Base-by-base conservation (phyloP, 2,329 filamentous ascomycete genomes). In the Penicillium corylophilum region DNA sequence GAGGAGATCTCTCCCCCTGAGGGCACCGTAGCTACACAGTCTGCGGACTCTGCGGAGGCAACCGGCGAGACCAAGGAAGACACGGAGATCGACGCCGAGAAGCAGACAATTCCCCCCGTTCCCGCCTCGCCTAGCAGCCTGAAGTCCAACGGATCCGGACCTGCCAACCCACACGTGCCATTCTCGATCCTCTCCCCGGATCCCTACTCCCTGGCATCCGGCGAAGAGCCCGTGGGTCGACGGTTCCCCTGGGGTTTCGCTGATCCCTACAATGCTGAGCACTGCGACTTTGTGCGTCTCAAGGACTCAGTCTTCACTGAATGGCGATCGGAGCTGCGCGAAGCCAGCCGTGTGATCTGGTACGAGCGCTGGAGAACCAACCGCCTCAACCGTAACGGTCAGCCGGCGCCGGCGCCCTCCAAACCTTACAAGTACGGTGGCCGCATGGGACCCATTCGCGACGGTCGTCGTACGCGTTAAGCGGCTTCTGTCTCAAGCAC, bases 221-320 rank as follows among this genome's bases (percentile, higher is more conserved):
- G 67, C 9, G 67, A 74, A 49, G 66, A 71, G 36, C 75, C 72
- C 2, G 76, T 95, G 54, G 94, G 94, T 41, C 88, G 94, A 54
- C 86, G 87, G 59, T 99, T 97, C 70, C 89, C 94, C 0, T 99
- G 94, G 94, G 94, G 94, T 6, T 95, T 96, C 63, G 94, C 94
- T 4, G 90, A 97, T 67, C 94, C 94, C 0, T 92, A 94, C 77
- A 87, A 97, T 65, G 80, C 86, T 26, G 84, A 89, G 63, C 94
- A 99, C 75, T 99, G 94, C 74, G 94, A 99, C 73, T 99, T 96
- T 71, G 79, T 88, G 50, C 87, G 87, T 56, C 81, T 99, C 61
- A 94, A 94, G 74, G 92, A 97, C 53, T 86, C 88, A 7, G 89
- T 99, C 28, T 99, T 99, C 71, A 85, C 79, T 59, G 93, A 97